These are phyloP conservation scores for Gardenia jasminoides DNA, from an alignment of 257 asterid species.

Conservation along the genomic window DNA sequence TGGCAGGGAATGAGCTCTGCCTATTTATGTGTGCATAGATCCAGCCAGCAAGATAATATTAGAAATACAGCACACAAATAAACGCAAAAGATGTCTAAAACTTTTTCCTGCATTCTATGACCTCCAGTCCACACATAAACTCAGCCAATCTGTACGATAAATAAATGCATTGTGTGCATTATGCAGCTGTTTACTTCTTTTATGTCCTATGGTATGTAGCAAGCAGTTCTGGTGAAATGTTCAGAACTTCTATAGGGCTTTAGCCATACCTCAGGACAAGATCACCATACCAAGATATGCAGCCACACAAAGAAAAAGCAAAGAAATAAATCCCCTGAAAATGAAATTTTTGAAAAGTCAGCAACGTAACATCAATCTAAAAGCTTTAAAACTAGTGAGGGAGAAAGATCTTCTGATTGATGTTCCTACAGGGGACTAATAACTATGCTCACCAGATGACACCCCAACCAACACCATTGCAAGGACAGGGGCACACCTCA, in stretches of 20 bases:
- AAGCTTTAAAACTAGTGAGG: neutral
- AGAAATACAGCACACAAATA: neutral
- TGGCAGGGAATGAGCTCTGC: no score
- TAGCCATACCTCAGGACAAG: conserved; percentile 26
- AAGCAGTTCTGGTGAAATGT: neutral
- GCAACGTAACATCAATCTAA: neutral
- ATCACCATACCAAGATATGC: conserved; percentile 43
- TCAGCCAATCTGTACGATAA: neutral
- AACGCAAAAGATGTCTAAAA: no score
- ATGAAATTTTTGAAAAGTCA: neutral
- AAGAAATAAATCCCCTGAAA: conserved; percentile 50
- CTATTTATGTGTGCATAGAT: no score
- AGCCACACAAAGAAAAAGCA: conserved; percentile 43
- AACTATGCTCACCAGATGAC: conserved; percentile 35
- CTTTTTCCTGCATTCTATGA: no score
- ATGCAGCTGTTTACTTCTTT: neutral
- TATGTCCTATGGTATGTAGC: neutral
- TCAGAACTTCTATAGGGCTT: neutral
- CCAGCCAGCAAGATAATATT: no score
- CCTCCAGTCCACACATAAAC: neutral
- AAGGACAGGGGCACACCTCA: conserved; percentile 46
- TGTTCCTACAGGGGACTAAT: no score
- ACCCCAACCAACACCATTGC: conserved; percentile 50
- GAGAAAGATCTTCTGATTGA: neutral
- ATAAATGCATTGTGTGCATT: neutral